phyloP scores from a whole-genome alignment of 768 basidiomycete genomes.

The Cantharellus cinnabarinus region DNA sequence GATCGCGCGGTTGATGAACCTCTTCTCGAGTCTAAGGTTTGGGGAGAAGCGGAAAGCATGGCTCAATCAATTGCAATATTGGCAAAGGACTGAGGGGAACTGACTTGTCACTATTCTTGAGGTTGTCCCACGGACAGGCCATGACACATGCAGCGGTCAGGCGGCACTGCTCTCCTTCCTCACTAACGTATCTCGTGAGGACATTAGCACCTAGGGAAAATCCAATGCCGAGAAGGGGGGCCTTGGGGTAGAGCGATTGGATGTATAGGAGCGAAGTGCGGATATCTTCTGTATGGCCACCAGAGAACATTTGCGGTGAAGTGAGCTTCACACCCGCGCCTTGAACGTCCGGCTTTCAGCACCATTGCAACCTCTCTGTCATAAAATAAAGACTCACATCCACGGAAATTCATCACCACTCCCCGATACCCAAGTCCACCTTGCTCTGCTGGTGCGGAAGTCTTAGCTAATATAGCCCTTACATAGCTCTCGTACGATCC shows the following conservation, averaged over 20 bases:
- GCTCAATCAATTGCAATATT: not conserved
- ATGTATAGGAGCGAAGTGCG: conserved; percentile 65
- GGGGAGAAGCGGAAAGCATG: not conserved
- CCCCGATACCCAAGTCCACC: conserved; percentile 82
- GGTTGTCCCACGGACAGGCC: conserved; percentile 26
- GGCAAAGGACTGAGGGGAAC: not conserved
- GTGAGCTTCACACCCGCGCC: conserved; percentile 65
- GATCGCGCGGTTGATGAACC: conserved; percentile 8
- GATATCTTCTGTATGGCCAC: conserved; percentile 78
- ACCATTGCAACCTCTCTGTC: not conserved
- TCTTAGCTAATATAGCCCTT: conserved; percentile 54
- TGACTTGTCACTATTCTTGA: conserved; percentile 4
- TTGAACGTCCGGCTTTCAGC: not conserved
- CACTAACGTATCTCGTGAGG: conserved; percentile 70
- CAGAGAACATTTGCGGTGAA: conserved; percentile 38
- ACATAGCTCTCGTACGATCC: conserved; percentile 86
- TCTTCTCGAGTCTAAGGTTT: conserved; percentile 5
- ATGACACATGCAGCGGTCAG: conserved; percentile 46
- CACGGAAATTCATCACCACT: conserved; percentile 80
- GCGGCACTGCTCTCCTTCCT: conserved; percentile 49
- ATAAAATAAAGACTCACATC: conserved; percentile 39
- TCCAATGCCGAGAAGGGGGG: conserved; percentile 73
- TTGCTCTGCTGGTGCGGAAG: conserved; percentile 42
- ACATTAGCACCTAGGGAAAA: conserved; percentile 92
- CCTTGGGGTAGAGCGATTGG: conserved; percentile 46